phyloP scores from a whole-genome alignment of 345 rosid genomes.

The Boechera divaricarpa region DNA sequence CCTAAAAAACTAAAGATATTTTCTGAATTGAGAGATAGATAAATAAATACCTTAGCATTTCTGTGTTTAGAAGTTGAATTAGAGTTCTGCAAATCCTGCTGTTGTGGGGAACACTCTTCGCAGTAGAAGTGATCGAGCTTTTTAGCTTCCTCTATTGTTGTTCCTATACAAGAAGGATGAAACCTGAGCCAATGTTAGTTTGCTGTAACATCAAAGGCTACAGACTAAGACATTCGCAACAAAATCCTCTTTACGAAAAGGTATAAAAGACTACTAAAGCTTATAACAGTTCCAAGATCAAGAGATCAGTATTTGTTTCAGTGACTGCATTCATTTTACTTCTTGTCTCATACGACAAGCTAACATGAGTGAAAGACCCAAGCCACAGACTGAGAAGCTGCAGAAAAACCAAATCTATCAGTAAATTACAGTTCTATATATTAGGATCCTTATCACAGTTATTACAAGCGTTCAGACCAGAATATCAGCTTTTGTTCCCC shows the following conservation, averaged over 20 bases:
- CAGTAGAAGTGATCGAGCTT: constrained; percentile 86
- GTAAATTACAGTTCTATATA: constrained; percentile 3
- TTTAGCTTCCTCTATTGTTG: constrained; percentile 80
- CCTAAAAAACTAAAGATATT: background rate
- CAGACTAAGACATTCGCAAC: background rate
- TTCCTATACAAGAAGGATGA: constrained; percentile 97
- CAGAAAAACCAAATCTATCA: background rate
- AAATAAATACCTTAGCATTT: constrained; percentile 66
- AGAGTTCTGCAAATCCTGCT: constrained; percentile 66
- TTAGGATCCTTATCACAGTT: background rate
- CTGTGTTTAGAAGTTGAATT: constrained; percentile 55
- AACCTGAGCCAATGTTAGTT: constrained; percentile 83
- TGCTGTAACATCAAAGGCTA: constrained; percentile 31
- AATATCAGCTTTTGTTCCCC: background rate
- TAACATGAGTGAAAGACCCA: constrained; percentile 16
- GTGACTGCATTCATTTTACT: constrained; percentile 5
- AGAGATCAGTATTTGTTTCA: constrained; percentile 11
- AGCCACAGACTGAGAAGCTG: background rate
- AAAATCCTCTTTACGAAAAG: background rate
- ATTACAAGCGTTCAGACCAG: background rate
- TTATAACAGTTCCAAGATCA: constrained; percentile 19
- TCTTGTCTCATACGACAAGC: background rate
- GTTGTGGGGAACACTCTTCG: constrained; percentile 74
- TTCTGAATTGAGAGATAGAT: background rate
- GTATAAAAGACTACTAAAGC: background rate